Evolutionary conservation across 371 early-diverging fungal genomes (phyloP), one percentile per base, ranked within the genome.

Genomic region (Syncephalis plumigaleata): DNA sequence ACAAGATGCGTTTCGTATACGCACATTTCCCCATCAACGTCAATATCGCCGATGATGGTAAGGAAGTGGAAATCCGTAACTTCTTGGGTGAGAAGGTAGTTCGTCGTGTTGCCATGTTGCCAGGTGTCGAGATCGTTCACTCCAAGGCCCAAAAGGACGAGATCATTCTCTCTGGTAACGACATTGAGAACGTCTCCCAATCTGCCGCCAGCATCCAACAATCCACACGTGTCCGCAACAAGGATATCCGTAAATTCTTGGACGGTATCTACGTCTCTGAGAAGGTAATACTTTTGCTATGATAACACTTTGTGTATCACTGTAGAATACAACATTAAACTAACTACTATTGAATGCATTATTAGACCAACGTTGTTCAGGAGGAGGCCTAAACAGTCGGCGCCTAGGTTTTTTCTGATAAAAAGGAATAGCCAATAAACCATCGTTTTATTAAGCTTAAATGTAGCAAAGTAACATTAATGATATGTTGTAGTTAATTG

Each of bases 1-100:
- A 98, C 87, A 94, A 91, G 80, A 83, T 98, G 89, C 96, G 98
- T 60, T 94, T 89, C 60, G 98, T 95, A 47, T 97, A 97, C 61
- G 97, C 98, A 54, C 99, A 99, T 75, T 99, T 99, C 75, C 98
- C 99, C 69, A 99, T 99, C 80, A 93, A 91, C 75, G 87, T 89
- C 55, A 87, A 84, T 66, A 82, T 98, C 53, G 66, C 73, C 54
- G 81, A 90, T 55, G 73, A 71, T 55, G 83, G 79, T 46, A 79
- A 81, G 60, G 66, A 64, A 23, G 82, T 95, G 42, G 96, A 97
- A 72, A 89, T 99, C 70, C 91, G 98, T 64, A 99, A 98, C 84
- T 99, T 97, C 75, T 75, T 98, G 59, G 99, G 99, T 64, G 91
- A 98, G 71, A 98, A 96, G 81, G 69, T 82, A 39, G 81, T 84